phyloP scores from a whole-genome alignment of 345 rosid genomes.

The Firmiana major region DNA sequence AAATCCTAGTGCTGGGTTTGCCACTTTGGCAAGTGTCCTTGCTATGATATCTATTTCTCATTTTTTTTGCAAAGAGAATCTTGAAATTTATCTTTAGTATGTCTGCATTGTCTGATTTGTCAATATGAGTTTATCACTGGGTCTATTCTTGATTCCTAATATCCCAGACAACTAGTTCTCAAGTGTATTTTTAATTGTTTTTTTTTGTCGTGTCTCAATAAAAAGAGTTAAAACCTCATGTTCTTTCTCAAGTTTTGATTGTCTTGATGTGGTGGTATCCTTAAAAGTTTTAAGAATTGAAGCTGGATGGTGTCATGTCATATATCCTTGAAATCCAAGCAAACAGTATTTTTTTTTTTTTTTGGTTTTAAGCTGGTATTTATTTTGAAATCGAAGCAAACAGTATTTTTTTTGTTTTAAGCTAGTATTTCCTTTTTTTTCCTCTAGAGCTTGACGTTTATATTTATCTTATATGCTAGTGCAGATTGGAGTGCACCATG shows the following conservation, averaged over 20 bases:
- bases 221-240: neutral
- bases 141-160: neutral
- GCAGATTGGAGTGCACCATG: slow-evolving; percentile 91
- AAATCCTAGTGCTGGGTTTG: neutral
- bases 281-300: neutral
- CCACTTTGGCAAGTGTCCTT: neutral
- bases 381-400: neutral
- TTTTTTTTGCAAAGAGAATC: neutral
- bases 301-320: neutral
- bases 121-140: neutral
- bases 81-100: neutral
- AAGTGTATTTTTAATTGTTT: neutral
- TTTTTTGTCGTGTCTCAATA: neutral
- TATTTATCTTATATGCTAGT: slow-evolving; percentile 17
- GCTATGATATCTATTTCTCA: neutral
- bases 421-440: neutral
- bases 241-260: neutral
- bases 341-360: neutral
- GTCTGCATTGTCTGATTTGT: neutral
- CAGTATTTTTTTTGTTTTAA: neutral
- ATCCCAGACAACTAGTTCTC: neutral
- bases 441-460: neutral
- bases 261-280: neutral
- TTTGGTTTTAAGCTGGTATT: neutral
- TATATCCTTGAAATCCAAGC: neutral